phyloP scores from a whole-genome alignment of 2,329 filamentous ascomycete species.

The Penicillium sp. region DNA sequence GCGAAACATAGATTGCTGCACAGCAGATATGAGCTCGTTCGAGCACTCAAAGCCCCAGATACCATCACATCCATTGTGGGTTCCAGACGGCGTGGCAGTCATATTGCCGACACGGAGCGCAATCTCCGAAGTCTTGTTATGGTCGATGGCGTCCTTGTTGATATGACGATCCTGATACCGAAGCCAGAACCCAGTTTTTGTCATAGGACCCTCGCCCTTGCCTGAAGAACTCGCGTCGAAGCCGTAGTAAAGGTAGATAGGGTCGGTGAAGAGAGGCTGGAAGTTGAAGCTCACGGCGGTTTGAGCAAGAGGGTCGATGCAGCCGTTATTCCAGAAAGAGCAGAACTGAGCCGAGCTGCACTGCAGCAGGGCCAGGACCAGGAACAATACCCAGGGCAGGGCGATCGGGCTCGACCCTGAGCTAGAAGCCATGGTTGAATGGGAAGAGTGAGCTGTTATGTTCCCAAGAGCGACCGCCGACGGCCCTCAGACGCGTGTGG shows the following conservation, averaged over 20 bases:
- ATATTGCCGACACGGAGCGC: constrained; percentile 38
- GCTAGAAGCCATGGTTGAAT: constrained; percentile 21
- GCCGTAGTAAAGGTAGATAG: constrained; percentile 35
- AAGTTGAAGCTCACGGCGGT: constrained; percentile 35
- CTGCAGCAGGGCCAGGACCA: constrained; percentile 21
- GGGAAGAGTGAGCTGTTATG: background rate
- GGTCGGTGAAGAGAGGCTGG: constrained; percentile 33
- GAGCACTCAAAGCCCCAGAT: constrained; percentile 38
- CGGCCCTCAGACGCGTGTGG: constrained; percentile 22
- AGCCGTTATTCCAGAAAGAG: constrained; percentile 35
- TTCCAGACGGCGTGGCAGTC: constrained; percentile 33
- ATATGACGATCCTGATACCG: constrained; percentile 30
- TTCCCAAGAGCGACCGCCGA: constrained; percentile 23
- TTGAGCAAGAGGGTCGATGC: constrained; percentile 40
- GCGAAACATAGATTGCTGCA: constrained; percentile 29
- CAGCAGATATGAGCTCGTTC: constrained; percentile 26
- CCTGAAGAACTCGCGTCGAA: constrained; percentile 35
- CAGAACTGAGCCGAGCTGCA: constrained; percentile 32
- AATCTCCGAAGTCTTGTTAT: constrained; percentile 38
- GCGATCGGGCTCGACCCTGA: constrained; percentile 8
- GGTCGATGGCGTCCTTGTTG: constrained; percentile 25
- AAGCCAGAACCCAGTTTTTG: constrained; percentile 39
- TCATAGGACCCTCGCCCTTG: constrained; percentile 34
- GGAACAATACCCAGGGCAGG: constrained; percentile 20
- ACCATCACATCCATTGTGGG: constrained; percentile 39